phyloP scores from a whole-genome alignment of 2,329 filamentous ascomycete genomes.

The Fusarium sp. region DNA sequence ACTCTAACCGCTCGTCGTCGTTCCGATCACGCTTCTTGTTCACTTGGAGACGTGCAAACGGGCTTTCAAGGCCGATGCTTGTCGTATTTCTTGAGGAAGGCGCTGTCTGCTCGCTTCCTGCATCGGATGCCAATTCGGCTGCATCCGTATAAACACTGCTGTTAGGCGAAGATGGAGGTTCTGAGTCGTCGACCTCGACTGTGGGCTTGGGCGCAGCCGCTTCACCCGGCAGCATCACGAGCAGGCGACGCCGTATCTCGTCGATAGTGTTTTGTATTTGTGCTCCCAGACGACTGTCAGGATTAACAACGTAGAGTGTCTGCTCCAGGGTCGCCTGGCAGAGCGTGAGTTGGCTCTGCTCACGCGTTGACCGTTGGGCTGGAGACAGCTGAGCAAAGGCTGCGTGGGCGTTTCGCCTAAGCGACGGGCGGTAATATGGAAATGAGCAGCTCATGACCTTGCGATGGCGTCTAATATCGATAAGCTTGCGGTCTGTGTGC shows the following conservation, averaged over 20 bases:
- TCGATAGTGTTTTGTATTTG: constrained; percentile 1
- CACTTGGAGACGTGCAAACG: neutral
- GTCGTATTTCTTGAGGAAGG: neutral
- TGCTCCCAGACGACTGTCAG: neutral
- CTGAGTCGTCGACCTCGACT: neutral
- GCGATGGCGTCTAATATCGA: neutral
- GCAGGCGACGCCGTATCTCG: neutral
- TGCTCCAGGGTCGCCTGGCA: constrained; percentile 9
- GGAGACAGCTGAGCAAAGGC: constrained; percentile 3
- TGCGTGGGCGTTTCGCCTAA: neutral
- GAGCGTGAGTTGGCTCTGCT: constrained; percentile 1
- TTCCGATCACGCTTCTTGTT: neutral
- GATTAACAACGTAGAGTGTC: constrained; percentile 7
- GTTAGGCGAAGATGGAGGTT: neutral
- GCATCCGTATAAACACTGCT: neutral
- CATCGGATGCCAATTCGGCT: neutral
- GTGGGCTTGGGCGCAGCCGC: neutral
- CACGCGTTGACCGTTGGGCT: neutral
- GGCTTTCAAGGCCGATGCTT: neutral
- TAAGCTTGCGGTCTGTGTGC: neutral
- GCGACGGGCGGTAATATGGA: constrained; percentile 1
- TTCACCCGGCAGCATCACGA: neutral
- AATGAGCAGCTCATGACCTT: neutral
- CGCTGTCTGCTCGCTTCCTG: neutral
- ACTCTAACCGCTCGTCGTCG: neutral